phyloP scores from a whole-genome alignment of 805 yeast species.

The Yueomyces sinensis region DNA sequence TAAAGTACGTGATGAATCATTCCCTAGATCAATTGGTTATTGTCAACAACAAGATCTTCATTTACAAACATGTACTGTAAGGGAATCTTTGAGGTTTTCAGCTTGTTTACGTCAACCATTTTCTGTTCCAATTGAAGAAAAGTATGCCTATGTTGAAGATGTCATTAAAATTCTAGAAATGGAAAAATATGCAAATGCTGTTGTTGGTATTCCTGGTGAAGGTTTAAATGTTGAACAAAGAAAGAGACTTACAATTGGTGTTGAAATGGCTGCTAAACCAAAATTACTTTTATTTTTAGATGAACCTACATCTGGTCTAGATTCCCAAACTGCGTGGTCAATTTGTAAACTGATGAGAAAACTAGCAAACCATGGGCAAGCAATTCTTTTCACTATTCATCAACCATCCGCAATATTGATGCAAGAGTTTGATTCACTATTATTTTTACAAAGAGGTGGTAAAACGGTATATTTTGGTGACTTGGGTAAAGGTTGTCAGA shows the following conservation, averaged over 20 bases:
- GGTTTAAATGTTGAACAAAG: constrained; percentile 54
- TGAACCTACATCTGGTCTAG: constrained; percentile 60
- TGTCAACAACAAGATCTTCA: constrained; percentile 72
- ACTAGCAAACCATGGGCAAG: constrained; percentile 47
- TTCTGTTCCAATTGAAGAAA: constrained; percentile 37
- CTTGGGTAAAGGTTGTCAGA: constrained; percentile 40
- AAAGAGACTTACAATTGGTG: constrained; percentile 52
- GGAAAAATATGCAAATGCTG: constrained; percentile 53
- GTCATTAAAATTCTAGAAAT: constrained; percentile 51
- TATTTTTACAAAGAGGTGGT: constrained; percentile 61
- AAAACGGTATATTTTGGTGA: constrained; percentile 67
- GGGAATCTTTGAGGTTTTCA: constrained; percentile 57
- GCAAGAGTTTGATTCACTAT: constrained; percentile 64
- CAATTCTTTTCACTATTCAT: constrained; percentile 64
- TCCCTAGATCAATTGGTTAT: constrained; percentile 53
- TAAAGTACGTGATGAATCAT: constrained; percentile 41
- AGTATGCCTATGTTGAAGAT: constrained; percentile 52
- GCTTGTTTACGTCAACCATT: constrained; percentile 58
- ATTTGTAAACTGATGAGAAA: constrained; percentile 48
- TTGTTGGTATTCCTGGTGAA: constrained; percentile 64
- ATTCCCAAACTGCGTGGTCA: constrained; percentile 58
- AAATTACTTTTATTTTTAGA: constrained; percentile 45
- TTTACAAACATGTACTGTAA: constrained; percentile 49
- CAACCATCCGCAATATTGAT: constrained; percentile 75
- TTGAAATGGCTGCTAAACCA: constrained; percentile 55